Conservation (phyloP, 164 flowering plant species). For the Vitis rotundifolia region DNA sequence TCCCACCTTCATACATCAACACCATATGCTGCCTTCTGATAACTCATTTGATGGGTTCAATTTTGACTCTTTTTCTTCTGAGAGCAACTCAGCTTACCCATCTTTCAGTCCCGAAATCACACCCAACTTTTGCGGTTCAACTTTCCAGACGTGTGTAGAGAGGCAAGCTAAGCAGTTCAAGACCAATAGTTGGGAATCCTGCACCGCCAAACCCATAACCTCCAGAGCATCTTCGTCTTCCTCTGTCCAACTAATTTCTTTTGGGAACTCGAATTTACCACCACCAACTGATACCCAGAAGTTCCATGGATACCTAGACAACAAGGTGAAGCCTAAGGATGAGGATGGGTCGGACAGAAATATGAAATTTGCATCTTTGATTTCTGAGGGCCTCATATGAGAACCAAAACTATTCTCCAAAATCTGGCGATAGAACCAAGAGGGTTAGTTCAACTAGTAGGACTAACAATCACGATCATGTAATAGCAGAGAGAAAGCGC, state of each 20-base stretch:
- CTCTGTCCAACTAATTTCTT: slow-evolving; percentile 16
- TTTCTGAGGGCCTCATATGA: neutral
- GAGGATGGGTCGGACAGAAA: slow-evolving; percentile 3
- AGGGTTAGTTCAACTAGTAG: slow-evolving; percentile 4
- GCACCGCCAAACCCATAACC: neutral
- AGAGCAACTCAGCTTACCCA: neutral
- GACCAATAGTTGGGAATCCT: slow-evolving; percentile 15
- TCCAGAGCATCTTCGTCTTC: slow-evolving; percentile 13
- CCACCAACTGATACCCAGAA: neutral
- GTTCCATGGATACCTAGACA: neutral
- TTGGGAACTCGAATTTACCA: slow-evolving; percentile 8
- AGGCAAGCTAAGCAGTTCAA: slow-evolving; percentile 11
- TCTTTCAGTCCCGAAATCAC: neutral
- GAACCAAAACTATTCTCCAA: neutral
- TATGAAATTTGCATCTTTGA: neutral
- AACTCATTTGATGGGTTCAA: neutral
- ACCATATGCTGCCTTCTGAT: slow-evolving; percentile 5
- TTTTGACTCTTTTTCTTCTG: neutral
- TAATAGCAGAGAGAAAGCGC: slow-evolving; percentile 56
- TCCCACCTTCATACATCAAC: neutral
- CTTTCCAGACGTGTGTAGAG: no score
- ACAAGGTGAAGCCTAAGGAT: slow-evolving; percentile 1
- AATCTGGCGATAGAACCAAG: neutral
- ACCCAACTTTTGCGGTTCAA: neutral
- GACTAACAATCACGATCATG: slow-evolving; percentile 46